Evolutionary conservation across 139 green algal species (phyloP).

Genomic region (Chlamydomonas asymmetrica): DNA sequence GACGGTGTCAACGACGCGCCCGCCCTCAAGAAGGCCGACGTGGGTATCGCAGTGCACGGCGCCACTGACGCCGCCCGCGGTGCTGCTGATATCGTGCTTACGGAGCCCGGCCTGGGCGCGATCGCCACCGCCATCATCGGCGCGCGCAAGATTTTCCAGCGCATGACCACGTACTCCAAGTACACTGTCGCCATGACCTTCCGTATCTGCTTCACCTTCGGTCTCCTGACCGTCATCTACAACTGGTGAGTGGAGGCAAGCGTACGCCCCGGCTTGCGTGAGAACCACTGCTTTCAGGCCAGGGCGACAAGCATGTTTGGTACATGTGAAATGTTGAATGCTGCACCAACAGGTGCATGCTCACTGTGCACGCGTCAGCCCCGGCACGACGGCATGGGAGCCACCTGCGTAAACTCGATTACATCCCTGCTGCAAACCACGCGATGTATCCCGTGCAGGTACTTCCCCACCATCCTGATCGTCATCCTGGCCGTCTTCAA

Average conservation of each 20-base stretch:
- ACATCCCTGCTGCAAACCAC: no score
- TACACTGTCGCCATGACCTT: slow-evolving; percentile 90
- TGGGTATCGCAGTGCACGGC: slow-evolving; percentile 85
- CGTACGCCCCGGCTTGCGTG: slow-evolving; percentile 19
- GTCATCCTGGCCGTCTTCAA: slow-evolving; percentile 90
- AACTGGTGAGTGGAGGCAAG: slow-evolving; percentile 60
- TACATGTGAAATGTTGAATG: no score
- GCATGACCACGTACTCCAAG: slow-evolving; percentile 87
- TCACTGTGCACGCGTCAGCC: no score
- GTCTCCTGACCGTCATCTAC: slow-evolving; percentile 80
- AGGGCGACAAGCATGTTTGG: no score
- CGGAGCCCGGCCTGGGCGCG: slow-evolving; percentile 51
- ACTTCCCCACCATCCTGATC: slow-evolving; percentile 84
- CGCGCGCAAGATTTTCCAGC: slow-evolving; percentile 88
- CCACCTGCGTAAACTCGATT: no score
- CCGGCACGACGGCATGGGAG: no score
- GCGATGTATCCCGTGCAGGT: no score
- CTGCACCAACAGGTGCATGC: no score
- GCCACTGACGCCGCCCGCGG: slow-evolving; percentile 81
- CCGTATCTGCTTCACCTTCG: slow-evolving; percentile 88
- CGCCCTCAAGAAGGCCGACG: slow-evolving; percentile 93
- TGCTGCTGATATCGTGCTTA: slow-evolving; percentile 81
- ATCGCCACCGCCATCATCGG: slow-evolving; percentile 78
- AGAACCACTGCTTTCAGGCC: no score
- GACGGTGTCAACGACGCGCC: slow-evolving; percentile 94